Conservation (phyloP, 2,329 filamentous ascomycete species). For the Dissoconium aciculare region DNA sequence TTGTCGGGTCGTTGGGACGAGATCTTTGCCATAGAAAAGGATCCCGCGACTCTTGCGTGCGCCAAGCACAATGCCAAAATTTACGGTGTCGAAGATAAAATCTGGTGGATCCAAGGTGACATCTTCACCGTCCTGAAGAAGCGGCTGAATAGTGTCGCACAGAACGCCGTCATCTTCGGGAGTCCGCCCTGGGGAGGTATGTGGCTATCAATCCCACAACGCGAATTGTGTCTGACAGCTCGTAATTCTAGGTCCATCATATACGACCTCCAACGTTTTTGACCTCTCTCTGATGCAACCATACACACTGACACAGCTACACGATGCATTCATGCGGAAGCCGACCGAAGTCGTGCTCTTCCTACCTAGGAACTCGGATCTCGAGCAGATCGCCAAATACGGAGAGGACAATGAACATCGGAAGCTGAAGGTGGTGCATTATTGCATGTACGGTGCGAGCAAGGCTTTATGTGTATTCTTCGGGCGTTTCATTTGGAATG, state of each 20-base stretch:
- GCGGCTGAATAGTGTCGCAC: slow-evolving; percentile 33
- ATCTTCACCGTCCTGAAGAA: slow-evolving; percentile 59
- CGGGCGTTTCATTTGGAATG: slow-evolving; percentile 32
- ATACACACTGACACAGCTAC: slow-evolving; percentile 54
- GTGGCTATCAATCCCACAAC: slow-evolving; percentile 13
- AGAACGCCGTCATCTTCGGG: slow-evolving; percentile 49
- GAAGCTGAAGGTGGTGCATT: slow-evolving; percentile 62
- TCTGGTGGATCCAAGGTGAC: slow-evolving; percentile 78
- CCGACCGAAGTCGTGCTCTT: slow-evolving; percentile 53
- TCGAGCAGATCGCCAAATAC: slow-evolving; percentile 54
- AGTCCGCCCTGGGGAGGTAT: slow-evolving; percentile 62
- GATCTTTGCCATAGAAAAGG: slow-evolving; percentile 78
- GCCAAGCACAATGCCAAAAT: slow-evolving; percentile 82
- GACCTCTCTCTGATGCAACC: slow-evolving; percentile 77
- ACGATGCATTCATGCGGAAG: slow-evolving; percentile 42
- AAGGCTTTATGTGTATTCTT: slow-evolving; percentile 54
- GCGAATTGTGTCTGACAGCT: slow-evolving; percentile 5
- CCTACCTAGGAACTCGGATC: slow-evolving; percentile 69
- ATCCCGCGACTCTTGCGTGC: slow-evolving; percentile 66
- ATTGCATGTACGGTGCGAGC: slow-evolving; percentile 79
- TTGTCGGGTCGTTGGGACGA: slow-evolving; percentile 62
- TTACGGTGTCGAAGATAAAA: slow-evolving; percentile 62
- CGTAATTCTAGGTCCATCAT: slow-evolving; percentile 48
- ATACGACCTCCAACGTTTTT: slow-evolving; percentile 55
- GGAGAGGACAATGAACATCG: slow-evolving; percentile 33